Conservation (phyloP, 192 early-diverging fungal genomes). For the Coemansia nantahalensis region DNA sequence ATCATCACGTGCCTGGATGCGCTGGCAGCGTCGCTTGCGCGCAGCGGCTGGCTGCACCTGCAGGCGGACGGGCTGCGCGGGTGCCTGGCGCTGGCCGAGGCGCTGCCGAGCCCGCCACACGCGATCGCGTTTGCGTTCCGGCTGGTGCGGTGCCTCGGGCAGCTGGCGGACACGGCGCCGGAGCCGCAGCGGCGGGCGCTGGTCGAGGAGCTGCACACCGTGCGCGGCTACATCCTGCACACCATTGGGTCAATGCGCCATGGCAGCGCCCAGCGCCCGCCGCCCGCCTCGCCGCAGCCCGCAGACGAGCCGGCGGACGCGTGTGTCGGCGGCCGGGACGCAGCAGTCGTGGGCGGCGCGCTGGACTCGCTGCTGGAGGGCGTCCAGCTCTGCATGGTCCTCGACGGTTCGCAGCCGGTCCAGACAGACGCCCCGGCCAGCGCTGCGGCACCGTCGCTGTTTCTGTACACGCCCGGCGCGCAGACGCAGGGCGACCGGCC, state of each 20-base stretch:
- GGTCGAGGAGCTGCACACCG: slow-evolving; percentile 40
- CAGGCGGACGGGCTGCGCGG: slow-evolving; percentile 43
- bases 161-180: slow-evolving; percentile 7
- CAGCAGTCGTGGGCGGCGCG: slow-evolving; percentile 19
- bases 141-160: slow-evolving; percentile 33
- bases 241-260: slow-evolving; percentile 27
- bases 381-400: slow-evolving; percentile 21
- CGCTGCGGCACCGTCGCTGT: slow-evolving; percentile 14
- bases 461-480: slow-evolving; percentile 49
- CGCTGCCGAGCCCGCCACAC: slow-evolving; percentile 43
- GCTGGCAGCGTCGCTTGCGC: slow-evolving; percentile 11
- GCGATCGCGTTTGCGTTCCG: slow-evolving; percentile 33
- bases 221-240: slow-evolving; percentile 30
- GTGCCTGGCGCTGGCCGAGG: slow-evolving; percentile 43
- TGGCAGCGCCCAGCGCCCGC: slow-evolving; percentile 18
- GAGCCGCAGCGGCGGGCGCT: slow-evolving; percentile 17
- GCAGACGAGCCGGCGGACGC: too few species aligned
- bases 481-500: slow-evolving; percentile 20
- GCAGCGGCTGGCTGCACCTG: slow-evolving; percentile 29
- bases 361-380: slow-evolving; percentile 31
- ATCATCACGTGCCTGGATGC: slow-evolving; percentile 36
- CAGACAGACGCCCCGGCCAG: background rate
- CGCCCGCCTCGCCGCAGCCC: background rate
- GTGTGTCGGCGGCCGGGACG: slow-evolving; percentile 27
- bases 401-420: slow-evolving; percentile 9